phyloP scores from a whole-genome alignment of 2,329 filamentous ascomycete species.

The Neonectria ditissima region DNA sequence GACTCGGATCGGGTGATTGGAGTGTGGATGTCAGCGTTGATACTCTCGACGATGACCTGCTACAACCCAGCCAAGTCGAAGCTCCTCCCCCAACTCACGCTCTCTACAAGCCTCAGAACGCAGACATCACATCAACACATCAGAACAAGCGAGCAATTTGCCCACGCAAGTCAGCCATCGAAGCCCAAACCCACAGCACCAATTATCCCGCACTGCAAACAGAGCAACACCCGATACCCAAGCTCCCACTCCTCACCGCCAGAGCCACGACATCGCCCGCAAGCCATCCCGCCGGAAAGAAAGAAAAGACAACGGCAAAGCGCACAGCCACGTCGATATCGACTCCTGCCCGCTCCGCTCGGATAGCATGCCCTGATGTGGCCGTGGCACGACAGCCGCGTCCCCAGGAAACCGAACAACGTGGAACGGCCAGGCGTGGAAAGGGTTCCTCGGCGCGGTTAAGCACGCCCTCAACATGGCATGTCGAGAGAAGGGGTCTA shows the following conservation, averaged over 20 bases:
- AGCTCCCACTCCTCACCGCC: neutral
- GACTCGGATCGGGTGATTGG: neutral
- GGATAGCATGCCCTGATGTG: slow-evolving; percentile 16
- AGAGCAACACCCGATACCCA: neutral
- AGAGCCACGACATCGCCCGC: neutral
- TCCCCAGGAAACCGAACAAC: neutral
- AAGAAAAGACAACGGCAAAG: neutral
- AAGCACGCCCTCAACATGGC: slow-evolving; percentile 13
- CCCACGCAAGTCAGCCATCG: neutral
- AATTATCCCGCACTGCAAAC: neutral
- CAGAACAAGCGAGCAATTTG: neutral
- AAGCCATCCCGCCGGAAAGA: slow-evolving; percentile 1
- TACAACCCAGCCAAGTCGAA: neutral
- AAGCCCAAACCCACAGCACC: neutral
- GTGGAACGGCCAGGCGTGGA: neutral
- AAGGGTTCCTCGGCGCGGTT: slow-evolving; percentile 9
- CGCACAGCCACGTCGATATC: slow-evolving; percentile 14
- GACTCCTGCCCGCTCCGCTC: neutral
- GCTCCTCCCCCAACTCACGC: neutral
- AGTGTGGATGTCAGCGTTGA: neutral
- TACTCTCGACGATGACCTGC: too few species aligned
- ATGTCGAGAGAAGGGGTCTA: slow-evolving; percentile 9
- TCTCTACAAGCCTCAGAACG: neutral
- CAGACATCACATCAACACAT: neutral
- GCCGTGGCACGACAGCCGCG: slow-evolving; percentile 7